phyloP scores from a whole-genome alignment of 352 stramenopile genomes.

The Vaucheria bursata region DNA sequence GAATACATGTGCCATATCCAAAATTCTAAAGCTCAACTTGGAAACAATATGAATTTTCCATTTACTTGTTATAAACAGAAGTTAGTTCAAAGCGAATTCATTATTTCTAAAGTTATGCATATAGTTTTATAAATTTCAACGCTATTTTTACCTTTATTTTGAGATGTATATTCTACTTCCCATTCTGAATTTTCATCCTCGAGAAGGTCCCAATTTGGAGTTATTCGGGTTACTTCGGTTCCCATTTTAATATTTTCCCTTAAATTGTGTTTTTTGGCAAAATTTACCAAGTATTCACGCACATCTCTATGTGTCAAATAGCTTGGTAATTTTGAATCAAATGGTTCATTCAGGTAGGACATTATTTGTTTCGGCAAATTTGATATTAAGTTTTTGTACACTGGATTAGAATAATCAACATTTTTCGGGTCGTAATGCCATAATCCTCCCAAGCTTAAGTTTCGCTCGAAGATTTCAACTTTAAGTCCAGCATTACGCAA shows the following conservation, averaged over 20 bases:
- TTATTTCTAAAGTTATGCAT: too few species aligned
- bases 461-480: constrained; percentile 25
- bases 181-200: neutral
- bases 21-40: neutral
- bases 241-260: constrained; percentile 37
- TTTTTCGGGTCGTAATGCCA: neutral
- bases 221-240: constrained; percentile 27
- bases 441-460: constrained; percentile 12
- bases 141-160: neutral
- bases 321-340: constrained; percentile 35
- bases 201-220: neutral
- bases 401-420: constrained; percentile 12
- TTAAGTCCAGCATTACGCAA: constrained; percentile 11
- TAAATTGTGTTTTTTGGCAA: constrained; percentile 45
- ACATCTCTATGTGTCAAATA: constrained; percentile 50
- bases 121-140: constrained; percentile 11
- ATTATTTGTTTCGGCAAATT: constrained; percentile 57
- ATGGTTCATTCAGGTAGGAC: constrained; percentile 49
- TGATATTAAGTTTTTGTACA: constrained; percentile 52
- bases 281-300: constrained; percentile 49
- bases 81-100: neutral
- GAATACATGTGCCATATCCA: too few species aligned
- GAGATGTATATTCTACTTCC: neutral
- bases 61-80: neutral
- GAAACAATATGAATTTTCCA: neutral